Base-by-base conservation (phyloP, 129 eudicot genomes). In the Kitagawia praeruptora region DNA sequence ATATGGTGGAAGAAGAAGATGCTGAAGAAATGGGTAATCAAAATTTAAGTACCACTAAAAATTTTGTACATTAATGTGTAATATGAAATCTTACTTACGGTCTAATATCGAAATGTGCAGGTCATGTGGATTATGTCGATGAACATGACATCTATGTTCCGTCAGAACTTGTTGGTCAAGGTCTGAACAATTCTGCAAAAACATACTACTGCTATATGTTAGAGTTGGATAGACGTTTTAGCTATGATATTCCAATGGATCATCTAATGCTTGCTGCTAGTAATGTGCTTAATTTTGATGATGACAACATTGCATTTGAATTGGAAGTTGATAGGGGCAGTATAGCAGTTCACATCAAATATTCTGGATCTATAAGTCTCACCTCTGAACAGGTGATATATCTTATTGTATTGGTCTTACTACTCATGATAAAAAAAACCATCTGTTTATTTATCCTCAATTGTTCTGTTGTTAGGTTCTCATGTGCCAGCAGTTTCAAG, bases 1-100 rank as follows among this genome's bases (percentile, higher is more conserved):
- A 89, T 87, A 87, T 88, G 40, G 82, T 83, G 85, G 89, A 87
- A 84, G 92, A 89, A 72, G 80, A 76, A 16, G 83, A 79, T 23
- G 83, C 83, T 14, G 80, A 78, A 34, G 84, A 86, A 83, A 42
- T 42, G 11, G 94, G 98, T 92, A 92, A 67, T 67, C 21, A 27
- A 67, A 46, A 46, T 34, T 67, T 12, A 10, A 25, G 41, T 12
- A n/a, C 14, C 8, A 31, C 14, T 5, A 28, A 14, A 66, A 31
- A 5, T 31, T 31, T 3, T 67, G 10, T 67, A 67, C 41, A 31
- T 34, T 15, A 13, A 8, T 67, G 73, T 67, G 41, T 12, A 9
- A 14, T 31, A 31, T 31, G 42, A 67, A 2, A 67, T 34, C 23
- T 70, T 39, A 37, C 41, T 15, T 1, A 15, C 41, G 42, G 21